A percentile compares a stretch with the other conserved stretches of the same genome.
These are phyloP conservation scores for Xylariales sp. DNA, from an alignment of 2,329 filamentous ascomycete genomes.

Conservation along the genomic window DNA sequence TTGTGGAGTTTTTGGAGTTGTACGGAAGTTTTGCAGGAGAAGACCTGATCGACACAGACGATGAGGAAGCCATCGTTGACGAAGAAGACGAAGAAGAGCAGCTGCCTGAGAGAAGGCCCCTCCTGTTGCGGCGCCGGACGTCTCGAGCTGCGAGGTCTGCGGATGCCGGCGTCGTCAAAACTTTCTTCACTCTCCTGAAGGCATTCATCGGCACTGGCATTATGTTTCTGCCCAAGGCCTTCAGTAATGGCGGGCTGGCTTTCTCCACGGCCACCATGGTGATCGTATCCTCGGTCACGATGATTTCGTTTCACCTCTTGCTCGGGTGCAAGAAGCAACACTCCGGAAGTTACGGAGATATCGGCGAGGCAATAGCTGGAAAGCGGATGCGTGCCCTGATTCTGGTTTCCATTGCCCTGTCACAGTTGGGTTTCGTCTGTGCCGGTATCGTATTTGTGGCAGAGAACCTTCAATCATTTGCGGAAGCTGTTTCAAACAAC, in stretches of 20 bases:
- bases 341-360: constrained; percentile 70
- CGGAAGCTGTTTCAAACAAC: constrained; percentile 54
- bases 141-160: constrained; percentile 45
- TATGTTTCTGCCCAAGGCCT: constrained; percentile 77
- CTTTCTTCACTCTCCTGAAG: constrained; percentile 75
- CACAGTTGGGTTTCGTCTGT: constrained; percentile 75
- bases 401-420: constrained; percentile 65
- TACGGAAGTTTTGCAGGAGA: constrained; percentile 77
- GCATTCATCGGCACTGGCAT: constrained; percentile 78
- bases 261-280: constrained; percentile 69
- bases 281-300: constrained; percentile 60
- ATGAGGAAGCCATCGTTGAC: constrained; percentile 53
- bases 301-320: constrained; percentile 67
- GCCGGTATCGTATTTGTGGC: constrained; percentile 74
- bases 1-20: constrained; percentile 71
- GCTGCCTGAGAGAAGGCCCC: constrained; percentile 52
- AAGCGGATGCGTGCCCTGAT: constrained; percentile 60
- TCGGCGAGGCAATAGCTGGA: constrained; percentile 64
- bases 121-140: constrained; percentile 53
- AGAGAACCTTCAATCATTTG: constrained; percentile 66
- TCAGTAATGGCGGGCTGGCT: constrained; percentile 68
- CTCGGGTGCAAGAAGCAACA: constrained; percentile 60
- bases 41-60: constrained; percentile 55
- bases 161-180: constrained; percentile 64
- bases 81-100: constrained; percentile 41